Base-by-base conservation (phyloP, 768 basidiomycete genomes). In the Daedaleopsis nitida region DNA sequence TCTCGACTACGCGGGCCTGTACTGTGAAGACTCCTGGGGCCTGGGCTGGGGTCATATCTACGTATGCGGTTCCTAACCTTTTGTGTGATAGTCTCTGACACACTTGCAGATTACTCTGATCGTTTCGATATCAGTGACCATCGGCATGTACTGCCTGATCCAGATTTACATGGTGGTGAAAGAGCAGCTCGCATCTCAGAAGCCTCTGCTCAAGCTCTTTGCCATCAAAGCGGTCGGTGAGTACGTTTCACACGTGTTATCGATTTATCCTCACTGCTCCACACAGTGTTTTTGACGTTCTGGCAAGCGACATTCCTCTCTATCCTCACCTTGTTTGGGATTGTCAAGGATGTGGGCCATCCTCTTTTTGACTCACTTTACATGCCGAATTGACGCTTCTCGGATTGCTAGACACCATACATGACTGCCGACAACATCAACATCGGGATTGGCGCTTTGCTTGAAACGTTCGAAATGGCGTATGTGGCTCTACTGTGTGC, bases 401-500 rank as follows among this genome's bases (percentile, higher is more conserved):
- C 37, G 39, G 35, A 12, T 53, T n/a, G 17, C 35, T 47, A 87
- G 86, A 84, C 85, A 1, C 76, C 76, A 55, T 86, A 85, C 68
- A 89, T 88, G 88, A 88, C 88, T 1, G 85, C 87, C 4, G 83
- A 83, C 9, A 87, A 90, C 66, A 86, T 91, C 64, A 85, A 86
- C 65, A 86, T 88, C 27, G 90, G 87, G 5, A 82, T 89, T 44
- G 81, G 83, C 16, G 88, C 89, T 0, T 73, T 92, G 12, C 67
- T 87, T 2, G 85, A 89, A 66, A 88, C 86, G 0, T 81, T 89
- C 63, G 89, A 91, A 73, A 91, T 92, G 90, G 83, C 83, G 87
- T 87, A 68, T 19, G 85, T 48, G 55, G 39, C 5, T 42, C 11
- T 49, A 34, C 60, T 59, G 49, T 64, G 43, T 52, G 6, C 50